Base-by-base conservation (phyloP, 2,329 filamentous ascomycete genomes). In the Pseudocercospora eumusae region DNA sequence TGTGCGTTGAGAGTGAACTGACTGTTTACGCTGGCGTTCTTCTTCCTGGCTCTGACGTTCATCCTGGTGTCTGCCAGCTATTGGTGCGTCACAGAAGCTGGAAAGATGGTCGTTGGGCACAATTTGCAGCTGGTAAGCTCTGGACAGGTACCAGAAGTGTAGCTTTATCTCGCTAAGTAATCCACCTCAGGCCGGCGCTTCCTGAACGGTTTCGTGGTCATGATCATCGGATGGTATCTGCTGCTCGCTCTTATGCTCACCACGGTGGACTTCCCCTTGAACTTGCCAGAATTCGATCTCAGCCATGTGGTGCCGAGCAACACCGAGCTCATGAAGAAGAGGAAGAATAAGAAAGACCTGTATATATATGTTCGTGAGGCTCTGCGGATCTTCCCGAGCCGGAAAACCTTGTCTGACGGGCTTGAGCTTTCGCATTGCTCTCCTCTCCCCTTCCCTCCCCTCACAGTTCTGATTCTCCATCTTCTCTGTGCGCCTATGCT, bases 161-260 rank as follows among this genome's bases (percentile, higher is more conserved):
- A 9, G 11, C 7, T n/a, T 7, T 13, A 20, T 31, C 20, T 31
- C 20, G 44, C 49, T 55, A n/a, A n/a, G n/a, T n/a, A 20, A 36
- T 47, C 28, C 4, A 18, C 21, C 4, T 11, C n/a, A 67, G 64
- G 66, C 64, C 27, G 62, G 64, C 11, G 67, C 62, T 18, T 60
- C 65, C 13, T 57, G 45, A n/a, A n/a, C 27, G 63, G 63, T 6
- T 69, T 69, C 23, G 59, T 66, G 15, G 59, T 59, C 7, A 61
- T 60, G 45, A 55, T 68, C 4, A 56, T 69, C 18, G 67, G 67
- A 11, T 68, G 65, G 64, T 69, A 68, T 59, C 59, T 69, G 5
- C 59, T 68, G 5, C 52, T 64, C 15, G 62, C 63, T 13, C 59
- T 66, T 2, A 66, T 69, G 59, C 60, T 68, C n/a, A 62, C 62